Percentiles rank a stretch among this genome's conserved stretches.
phyloP scores from a whole-genome alignment of 176 grass and related monocot species.

The Zea mays region Zm-B73-REFERENCE-NAM-5.0 NC_050099.1:193375001-193375500 shows the following conservation, averaged over 20 bases:
- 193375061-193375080: background rate
- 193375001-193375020: background rate
- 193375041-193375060: background rate
- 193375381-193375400: constrained; percentile 2
- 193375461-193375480: constrained; percentile 7
- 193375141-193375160: constrained; percentile 40
- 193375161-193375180: constrained; percentile 40
- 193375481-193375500: constrained; percentile 19
- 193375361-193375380: constrained; percentile 24
- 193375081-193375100: background rate
- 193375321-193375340: background rate
- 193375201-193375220: constrained; percentile 47
- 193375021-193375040: background rate
- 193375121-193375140: constrained; percentile 33
- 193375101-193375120: constrained; percentile 25
- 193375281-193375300: constrained; percentile 11
- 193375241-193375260: background rate
- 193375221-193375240: constrained; percentile 23
- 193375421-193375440: background rate
- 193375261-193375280: constrained; percentile 17
- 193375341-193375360: background rate
- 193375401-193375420: background rate
- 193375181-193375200: constrained; percentile 43
- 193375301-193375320: constrained; percentile 30
- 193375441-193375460: background rate